Base-by-base conservation (phyloP, 306 rosid species). In the Neltuma alba region DNA sequence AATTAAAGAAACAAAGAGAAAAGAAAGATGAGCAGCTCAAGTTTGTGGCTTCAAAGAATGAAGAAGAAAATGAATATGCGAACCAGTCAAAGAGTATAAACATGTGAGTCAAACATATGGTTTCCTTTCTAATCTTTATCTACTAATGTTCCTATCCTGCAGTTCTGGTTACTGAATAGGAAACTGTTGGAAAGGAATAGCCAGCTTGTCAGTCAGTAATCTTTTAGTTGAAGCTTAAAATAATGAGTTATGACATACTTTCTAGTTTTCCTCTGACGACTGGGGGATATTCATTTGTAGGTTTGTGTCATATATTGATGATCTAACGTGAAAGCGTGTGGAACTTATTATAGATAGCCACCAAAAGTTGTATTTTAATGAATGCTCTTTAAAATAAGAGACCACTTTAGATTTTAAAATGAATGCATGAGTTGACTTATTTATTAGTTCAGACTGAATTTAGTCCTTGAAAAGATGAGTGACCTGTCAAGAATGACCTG, bases 1-100 rank as follows among this genome's bases (percentile, higher is more conserved):
- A 87, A 77, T 82, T 92, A 74, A 91, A 85, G 84, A 87, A 85
- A 75, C 90, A 90, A 82, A 89, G 87, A 81, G 88, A 82, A 68
- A 83, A 44, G 80, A 83, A 89, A 75, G 89, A 84, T 58, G 86
- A 83, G 67, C 89, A 77, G 54, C 86, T 72, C 79, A 88, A 48
- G 75, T 31, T 58, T 18, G 75, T 33, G 64, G 74, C 79, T 84
- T 84, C 75, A 28, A 79, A 61, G 80, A 85, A 80, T 2, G 83
- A 81, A 74, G 89, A 68, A 84, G 84, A 77, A 72, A 89, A 74
- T 79, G 81, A 25, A 8, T 66, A 27, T 70, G 65, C 27, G 42
- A 74, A 74, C 76, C 44, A 73, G 76, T 78, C 80, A 47, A 80
- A 80, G 75, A 77, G 69, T 84, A 3, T 76, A 78, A 76, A 85